Conservation (phyloP, 1,284 basidiomycete species). For the Marasmius fiardii region DNA sequence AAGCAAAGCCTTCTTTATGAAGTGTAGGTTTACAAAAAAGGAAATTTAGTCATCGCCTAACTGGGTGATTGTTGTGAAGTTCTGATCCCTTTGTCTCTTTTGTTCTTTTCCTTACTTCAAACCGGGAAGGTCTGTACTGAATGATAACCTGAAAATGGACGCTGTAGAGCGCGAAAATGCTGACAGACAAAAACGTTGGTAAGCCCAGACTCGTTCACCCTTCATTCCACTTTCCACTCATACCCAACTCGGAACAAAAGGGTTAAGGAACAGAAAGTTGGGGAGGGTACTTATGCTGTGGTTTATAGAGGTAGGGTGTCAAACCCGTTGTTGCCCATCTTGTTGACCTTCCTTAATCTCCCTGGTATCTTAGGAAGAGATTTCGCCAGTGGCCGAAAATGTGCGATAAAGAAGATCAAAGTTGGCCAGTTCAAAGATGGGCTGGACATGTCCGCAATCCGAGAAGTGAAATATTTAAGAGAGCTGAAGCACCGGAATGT, state of each 20-base stretch:
- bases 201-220: constrained; percentile 1
- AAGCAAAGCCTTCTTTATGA: background rate
- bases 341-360: too few relatives aligned
- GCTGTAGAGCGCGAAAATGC: constrained; percentile 3
- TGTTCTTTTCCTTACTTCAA: background rate
- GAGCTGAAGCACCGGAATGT: constrained; percentile 95
- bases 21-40: background rate
- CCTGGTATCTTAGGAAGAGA: constrained; percentile 52
- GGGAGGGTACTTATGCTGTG: constrained; percentile 97
- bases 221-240: background rate
- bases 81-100: background rate
- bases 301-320: constrained; percentile 91
- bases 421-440: constrained; percentile 97
- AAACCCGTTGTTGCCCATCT: too few relatives aligned
- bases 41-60: background rate
- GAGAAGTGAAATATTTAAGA: constrained; percentile 96
- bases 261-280: constrained; percentile 87
- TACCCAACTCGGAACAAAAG: constrained; percentile 33
- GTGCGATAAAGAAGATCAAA: constrained; percentile 99
- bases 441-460: constrained; percentile 96
- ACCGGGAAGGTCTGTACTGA: too few relatives aligned
- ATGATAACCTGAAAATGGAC: constrained; percentile 2
- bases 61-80: background rate
- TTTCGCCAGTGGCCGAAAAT: constrained; percentile 65
- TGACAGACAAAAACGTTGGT: constrained; percentile 2